These are phyloP conservation scores for Gaertneriomyces semiglobifer DNA, from an alignment of 192 early-diverging fungal species.

Conservation along the genomic window DNA sequence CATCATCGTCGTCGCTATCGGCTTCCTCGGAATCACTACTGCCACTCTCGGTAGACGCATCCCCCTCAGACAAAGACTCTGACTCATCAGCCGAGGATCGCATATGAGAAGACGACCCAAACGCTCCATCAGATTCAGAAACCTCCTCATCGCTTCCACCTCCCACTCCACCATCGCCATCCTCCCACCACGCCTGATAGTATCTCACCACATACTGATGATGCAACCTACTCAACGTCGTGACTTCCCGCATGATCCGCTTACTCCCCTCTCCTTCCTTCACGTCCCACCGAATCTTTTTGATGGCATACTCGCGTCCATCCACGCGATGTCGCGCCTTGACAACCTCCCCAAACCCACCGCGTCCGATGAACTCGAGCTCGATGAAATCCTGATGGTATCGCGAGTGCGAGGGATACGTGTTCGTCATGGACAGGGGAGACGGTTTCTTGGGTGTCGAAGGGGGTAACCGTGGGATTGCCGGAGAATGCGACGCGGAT, in stretches of 20 bases:
- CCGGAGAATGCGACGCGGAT: constrained; percentile 39
- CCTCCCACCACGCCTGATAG: constrained; percentile 90
- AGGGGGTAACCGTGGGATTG: constrained; percentile 27
- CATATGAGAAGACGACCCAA: no score
- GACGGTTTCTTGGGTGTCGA: constrained; percentile 22
- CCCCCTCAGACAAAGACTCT: no score
- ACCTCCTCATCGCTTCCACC: constrained; percentile 35
- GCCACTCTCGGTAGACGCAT: constrained; percentile 32
- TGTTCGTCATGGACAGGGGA: constrained; percentile 14
- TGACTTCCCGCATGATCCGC: constrained; percentile 89
- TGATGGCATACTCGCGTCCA: constrained; percentile 79
- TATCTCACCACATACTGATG: constrained; percentile 85
- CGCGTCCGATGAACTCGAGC: constrained; percentile 47
- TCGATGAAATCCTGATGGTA: constrained; percentile 50
- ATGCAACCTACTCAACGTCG: constrained; percentile 82
- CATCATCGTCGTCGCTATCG: constrained; percentile 10
- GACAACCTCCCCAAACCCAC: constrained; percentile 93
- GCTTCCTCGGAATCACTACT: constrained; percentile 27
- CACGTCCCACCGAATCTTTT: constrained; percentile 82
- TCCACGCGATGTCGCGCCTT: constrained; percentile 85
- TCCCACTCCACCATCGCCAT: constrained; percentile 30
- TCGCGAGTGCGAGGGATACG: constrained; percentile 33
- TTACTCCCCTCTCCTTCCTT: constrained; percentile 70
- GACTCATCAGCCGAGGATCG: no score
- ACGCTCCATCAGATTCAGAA: constrained; percentile 42